Base-by-base conservation (phyloP, 2,329 filamentous ascomycete genomes). In the Cladosporium sp. region DNA sequence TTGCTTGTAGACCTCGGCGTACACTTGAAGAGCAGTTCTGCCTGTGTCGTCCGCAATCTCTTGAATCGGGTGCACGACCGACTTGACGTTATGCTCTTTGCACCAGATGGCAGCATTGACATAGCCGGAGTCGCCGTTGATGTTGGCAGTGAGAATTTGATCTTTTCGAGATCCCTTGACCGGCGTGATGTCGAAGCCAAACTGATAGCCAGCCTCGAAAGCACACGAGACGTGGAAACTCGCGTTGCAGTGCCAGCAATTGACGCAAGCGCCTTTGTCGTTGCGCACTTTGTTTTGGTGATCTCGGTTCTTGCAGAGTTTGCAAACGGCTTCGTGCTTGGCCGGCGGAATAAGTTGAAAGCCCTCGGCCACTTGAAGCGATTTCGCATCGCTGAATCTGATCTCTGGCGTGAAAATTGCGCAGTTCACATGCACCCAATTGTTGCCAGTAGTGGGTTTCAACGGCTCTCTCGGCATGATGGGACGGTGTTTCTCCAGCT, bases 401-500 rank as follows among this genome's bases (percentile, higher is more conserved):
- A 96, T 85, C 69, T 99, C 93, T 0, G 89, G 84, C 9, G 87
- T 91, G 84, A 89, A 97, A 15, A 96, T 77, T 1, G 93, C 91
- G 64, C 93, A 99, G 32, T 86, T 85, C 22, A 97, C 89, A 66
- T 99, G 93, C 13, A 96, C 89, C 93, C 93, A 99, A 64, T 97
- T 97, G 71, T 97, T 97, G 66, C 95, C 90, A 3, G 87, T 88
- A 0, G 93, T 99, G 43, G 89, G 83, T 72, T 99, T 99, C 56
- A 99, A 75, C 3, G 93, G 86, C 66, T 97, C 93, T 42, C 93
- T 83, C 20, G 93, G 93, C 57, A 89, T 82, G 30, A 86, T 70
- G 1, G 93, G 92, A 42, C 91, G 86, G 59, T 90, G 89, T 61
- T 86, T 82, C 54, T 92, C 86, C 64, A 89, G 82, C 69, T 99